These are phyloP conservation scores for Durotheca rogersii DNA, from an alignment of 495 filamentous ascomycete genomes.

Conservation along the genomic window DNA sequence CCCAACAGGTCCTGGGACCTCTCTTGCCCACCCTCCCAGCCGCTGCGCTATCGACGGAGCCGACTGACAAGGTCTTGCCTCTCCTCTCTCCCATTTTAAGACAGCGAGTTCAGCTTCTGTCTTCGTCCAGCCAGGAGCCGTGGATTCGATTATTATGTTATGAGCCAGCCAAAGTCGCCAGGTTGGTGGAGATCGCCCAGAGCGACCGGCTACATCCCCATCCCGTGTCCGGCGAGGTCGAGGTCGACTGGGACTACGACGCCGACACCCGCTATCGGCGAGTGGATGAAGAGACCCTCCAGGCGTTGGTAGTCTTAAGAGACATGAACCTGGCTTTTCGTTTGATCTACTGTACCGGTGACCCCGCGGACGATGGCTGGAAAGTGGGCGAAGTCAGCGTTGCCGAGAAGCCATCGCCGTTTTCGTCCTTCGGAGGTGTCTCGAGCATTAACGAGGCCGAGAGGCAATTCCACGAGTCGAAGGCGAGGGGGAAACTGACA, in stretches of 20 bases:
- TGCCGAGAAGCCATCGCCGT: conserved; percentile 47
- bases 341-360: conserved; percentile 55
- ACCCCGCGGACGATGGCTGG: conserved; percentile 76
- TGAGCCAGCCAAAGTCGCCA: conserved; percentile 65
- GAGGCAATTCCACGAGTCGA: conserved; percentile 39
- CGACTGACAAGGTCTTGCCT: conserved; percentile 74
- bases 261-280: conserved; percentile 68
- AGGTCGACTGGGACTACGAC: conserved; percentile 63
- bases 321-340: conserved; percentile 57
- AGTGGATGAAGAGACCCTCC: conserved; percentile 83
- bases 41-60: conserved; percentile 73
- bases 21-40: conserved; percentile 84
- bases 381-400: conserved; percentile 76
- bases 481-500: conserved; percentile 18
- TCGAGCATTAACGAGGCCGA: conserved; percentile 47
- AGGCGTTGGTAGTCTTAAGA: conserved; percentile 59
- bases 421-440: conserved; percentile 42
- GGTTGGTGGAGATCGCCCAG: conserved; percentile 64
- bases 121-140: conserved; percentile 62
- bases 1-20: conserved; percentile 66
- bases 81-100: conserved; percentile 88
- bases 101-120: conserved; percentile 79
- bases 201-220: conserved; percentile 78
- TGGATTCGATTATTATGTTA: conserved; percentile 94
- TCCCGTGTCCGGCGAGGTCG: conserved; percentile 89